phyloP scores from a whole-genome alignment of 2,329 filamentous ascomycete species.

The Exophiala mesophila region DNA sequence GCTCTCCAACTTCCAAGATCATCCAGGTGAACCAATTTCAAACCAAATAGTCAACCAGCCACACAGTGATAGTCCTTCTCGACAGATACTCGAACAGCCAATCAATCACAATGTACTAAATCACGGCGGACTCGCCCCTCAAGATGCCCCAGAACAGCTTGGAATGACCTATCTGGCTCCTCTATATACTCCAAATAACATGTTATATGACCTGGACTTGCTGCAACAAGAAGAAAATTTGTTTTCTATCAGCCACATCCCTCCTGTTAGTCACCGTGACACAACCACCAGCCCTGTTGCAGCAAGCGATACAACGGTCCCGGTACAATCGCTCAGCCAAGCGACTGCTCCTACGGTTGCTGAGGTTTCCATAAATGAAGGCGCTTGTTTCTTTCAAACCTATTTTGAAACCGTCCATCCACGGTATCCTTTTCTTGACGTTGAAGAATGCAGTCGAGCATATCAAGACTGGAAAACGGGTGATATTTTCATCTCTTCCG shows the following conservation, averaged over 20 bases:
- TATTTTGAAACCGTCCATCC: slow-evolving; percentile 1
- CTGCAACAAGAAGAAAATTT: neutral
- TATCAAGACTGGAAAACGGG: neutral
- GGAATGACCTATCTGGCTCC: neutral
- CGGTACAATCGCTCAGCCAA: too few relatives aligned
- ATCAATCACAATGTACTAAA: neutral
- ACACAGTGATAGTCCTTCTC: neutral
- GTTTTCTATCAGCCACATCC: neutral
- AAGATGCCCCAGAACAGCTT: neutral
- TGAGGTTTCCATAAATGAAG: neutral
- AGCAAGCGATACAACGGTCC: too few relatives aligned
- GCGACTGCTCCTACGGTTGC: neutral
- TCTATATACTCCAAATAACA: too few relatives aligned
- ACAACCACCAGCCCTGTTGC: too few relatives aligned
- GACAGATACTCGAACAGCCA: neutral
- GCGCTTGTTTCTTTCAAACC: neutral
- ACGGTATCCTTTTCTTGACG: neutral
- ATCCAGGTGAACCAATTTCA: neutral
- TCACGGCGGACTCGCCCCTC: neutral
- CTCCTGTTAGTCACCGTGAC: neutral
- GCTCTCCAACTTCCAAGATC: neutral
- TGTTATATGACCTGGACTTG: too few relatives aligned
- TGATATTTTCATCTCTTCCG: neutral
- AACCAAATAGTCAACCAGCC: neutral
- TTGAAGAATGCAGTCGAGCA: neutral